A percentile compares a stretch with the other conserved stretches of the same genome.
These are phyloP conservation scores for Leccinum barrowsii DNA, from an alignment of 768 basidiomycete species.

Conservation along the genomic window DNA sequence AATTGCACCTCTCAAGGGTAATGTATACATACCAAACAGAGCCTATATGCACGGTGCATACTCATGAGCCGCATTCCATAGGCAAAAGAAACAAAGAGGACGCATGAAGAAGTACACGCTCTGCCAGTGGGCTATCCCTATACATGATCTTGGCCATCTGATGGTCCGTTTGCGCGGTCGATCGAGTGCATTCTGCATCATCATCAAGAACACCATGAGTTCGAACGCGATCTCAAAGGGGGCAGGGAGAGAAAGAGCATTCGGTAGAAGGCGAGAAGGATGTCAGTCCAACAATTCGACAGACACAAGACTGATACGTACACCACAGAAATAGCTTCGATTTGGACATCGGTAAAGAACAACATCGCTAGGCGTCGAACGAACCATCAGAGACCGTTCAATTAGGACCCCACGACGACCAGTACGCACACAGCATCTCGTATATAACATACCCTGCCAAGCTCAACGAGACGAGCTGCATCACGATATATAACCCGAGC, in stretches of 20 bases:
- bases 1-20: neutral
- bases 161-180: conserved; percentile 16
- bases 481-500: conserved; percentile 28
- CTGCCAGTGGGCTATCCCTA: conserved; percentile 22
- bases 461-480: conserved; percentile 25
- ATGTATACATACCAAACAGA: conserved; percentile 21
- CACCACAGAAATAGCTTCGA: conserved; percentile 13
- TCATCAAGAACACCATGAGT: conserved; percentile 27
- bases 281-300: neutral
- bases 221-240: conserved; percentile 29
- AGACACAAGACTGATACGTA: conserved; percentile 1
- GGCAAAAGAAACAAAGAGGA: neutral
- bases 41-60: conserved; percentile 5
- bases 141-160: conserved; percentile 11
- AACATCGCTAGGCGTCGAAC: conserved; percentile 14
- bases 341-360: conserved; percentile 13
- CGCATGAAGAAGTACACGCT: conserved; percentile 27
- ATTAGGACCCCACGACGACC: neutral
- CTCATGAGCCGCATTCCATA: neutral
- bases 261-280: neutral
- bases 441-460: conserved; percentile 25
- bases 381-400: neutral
- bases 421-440: conserved; percentile 26
- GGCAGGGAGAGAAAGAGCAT: too few species aligned
- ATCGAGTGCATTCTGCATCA: conserved; percentile 29